A percentile compares a stretch with the other conserved stretches of the same genome.
phyloP scores from a whole-genome alignment of 2,329 filamentous ascomycete species.

The Bretziella fagacearum region DNA sequence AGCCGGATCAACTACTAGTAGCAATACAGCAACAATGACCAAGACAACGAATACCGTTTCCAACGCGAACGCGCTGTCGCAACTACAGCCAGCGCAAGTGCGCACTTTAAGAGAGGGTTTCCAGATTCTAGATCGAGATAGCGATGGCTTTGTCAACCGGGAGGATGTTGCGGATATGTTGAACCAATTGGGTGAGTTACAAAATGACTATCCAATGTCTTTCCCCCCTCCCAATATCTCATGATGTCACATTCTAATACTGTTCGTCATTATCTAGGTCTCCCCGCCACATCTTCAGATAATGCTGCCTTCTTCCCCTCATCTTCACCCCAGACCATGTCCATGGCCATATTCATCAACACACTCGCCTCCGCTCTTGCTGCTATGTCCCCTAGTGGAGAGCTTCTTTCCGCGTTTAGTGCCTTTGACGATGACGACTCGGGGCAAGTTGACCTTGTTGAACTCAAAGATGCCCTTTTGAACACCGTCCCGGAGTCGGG shows the following conservation, averaged over 20 bases:
- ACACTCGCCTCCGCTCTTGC: slow-evolving; percentile 59
- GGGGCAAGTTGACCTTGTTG: slow-evolving; percentile 71
- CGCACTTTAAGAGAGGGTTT: slow-evolving; percentile 83
- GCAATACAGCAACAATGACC: slow-evolving; percentile 11
- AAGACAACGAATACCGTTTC: slow-evolving; percentile 15
- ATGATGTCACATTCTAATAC: neutral
- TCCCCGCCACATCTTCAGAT: slow-evolving; percentile 53
- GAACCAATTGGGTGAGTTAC: slow-evolving; percentile 51
- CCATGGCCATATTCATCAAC: slow-evolving; percentile 73
- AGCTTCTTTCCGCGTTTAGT: slow-evolving; percentile 77
- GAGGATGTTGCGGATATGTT: slow-evolving; percentile 82
- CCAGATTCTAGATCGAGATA: slow-evolving; percentile 79
- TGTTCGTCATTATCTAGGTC: slow-evolving; percentile 31
- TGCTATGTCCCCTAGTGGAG: slow-evolving; percentile 57
- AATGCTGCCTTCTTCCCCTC: slow-evolving; percentile 72
- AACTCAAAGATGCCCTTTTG: slow-evolving; percentile 67
- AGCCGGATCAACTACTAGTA: slow-evolving; percentile 9
- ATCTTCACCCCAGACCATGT: slow-evolving; percentile 53
- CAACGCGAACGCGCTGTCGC: slow-evolving; percentile 43
- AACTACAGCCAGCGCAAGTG: slow-evolving; percentile 66
- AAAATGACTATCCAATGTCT: neutral
- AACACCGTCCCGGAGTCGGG: slow-evolving; percentile 66
- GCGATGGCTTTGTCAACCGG: slow-evolving; percentile 64
- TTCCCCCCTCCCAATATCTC: no score
- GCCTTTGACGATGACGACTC: slow-evolving; percentile 94